phyloP scores from a whole-genome alignment of 2,329 filamentous ascomycete genomes.

The Colletotrichum sublineola region DNA sequence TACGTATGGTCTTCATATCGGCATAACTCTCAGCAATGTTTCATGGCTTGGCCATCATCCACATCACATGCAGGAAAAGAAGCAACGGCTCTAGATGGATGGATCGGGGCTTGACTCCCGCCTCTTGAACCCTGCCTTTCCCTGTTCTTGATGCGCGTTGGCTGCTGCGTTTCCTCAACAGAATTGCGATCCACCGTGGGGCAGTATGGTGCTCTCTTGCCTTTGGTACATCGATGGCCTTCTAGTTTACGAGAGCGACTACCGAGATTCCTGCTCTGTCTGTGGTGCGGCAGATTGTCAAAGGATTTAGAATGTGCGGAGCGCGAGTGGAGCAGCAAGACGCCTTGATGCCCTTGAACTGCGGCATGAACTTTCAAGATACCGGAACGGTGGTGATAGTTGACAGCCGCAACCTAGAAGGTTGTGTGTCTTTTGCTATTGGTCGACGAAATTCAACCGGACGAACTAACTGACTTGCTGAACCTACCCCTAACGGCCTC shows the following conservation, averaged over 20 bases:
- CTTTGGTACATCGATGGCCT: background rate
- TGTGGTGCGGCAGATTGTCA: constrained; percentile 7
- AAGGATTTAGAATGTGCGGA: constrained; percentile 12
- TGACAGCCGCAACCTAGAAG: background rate
- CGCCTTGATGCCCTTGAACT: constrained; percentile 2
- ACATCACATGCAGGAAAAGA: constrained; percentile 7
- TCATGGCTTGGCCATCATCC: constrained; percentile 11
- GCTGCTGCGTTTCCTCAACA: constrained; percentile 10
- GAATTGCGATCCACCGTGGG: constrained; percentile 38
- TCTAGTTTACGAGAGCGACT: constrained; percentile 8
- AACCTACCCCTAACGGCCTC: background rate
- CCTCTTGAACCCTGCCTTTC: constrained; percentile 18
- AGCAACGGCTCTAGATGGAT: constrained; percentile 12
- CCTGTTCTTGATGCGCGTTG: constrained; percentile 28
- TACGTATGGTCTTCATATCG: constrained; percentile 4
- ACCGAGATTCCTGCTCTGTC: background rate
- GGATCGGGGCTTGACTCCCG: constrained; percentile 31
- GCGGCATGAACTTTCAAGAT: background rate
- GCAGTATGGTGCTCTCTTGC: background rate
- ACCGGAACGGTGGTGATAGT: background rate
- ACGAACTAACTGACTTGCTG: too few relatives aligned
- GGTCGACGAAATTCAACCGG: background rate
- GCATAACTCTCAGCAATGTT: constrained; percentile 13
- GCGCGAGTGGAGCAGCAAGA: constrained; percentile 2
- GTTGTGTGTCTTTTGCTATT: background rate